Conservation (phyloP, 208 protist genomes). For the Trypanosomatidae sp. region DNA sequence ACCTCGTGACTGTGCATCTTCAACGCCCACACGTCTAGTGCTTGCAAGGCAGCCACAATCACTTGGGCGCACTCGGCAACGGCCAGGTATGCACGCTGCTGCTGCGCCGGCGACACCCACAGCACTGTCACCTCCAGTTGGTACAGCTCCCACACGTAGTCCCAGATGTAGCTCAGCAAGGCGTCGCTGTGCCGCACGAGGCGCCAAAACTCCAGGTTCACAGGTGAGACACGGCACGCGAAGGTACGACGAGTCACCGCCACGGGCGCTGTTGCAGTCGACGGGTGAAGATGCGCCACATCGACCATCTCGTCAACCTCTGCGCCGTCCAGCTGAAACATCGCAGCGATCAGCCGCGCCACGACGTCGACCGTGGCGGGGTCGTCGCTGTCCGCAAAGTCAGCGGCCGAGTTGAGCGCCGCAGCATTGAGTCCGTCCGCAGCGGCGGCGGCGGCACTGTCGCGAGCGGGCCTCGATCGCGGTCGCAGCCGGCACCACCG, state of each 20-base stretch:
- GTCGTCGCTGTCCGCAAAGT: not conserved
- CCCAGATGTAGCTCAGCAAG: conserved; percentile 15
- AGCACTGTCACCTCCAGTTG: conserved; percentile 12
- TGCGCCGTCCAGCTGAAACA: not conserved
- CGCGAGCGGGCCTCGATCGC: not conserved
- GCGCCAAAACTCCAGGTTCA: conserved; percentile 2
- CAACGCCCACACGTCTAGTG: conserved; percentile 17
- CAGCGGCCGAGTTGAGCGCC: not conserved
- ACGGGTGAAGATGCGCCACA: too few species aligned
- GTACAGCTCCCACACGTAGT: conserved; percentile 8
- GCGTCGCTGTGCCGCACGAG: conserved; percentile 9
- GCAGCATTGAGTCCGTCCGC: not conserved
- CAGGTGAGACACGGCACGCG: not conserved
- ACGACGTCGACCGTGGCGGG: conserved; percentile 1
- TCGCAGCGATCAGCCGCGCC: not conserved
- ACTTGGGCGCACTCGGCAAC: conserved; percentile 27
- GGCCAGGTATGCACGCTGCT: conserved; percentile 12
- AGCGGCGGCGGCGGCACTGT: not conserved
- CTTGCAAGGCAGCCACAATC: conserved; percentile 9
- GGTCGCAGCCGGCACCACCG: conserved; percentile 24
- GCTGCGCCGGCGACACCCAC: conserved; percentile 23
- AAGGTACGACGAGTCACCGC: conserved; percentile 3
- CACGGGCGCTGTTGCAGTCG: not conserved
- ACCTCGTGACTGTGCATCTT: conserved; percentile 1
- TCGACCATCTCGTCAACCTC: not conserved